A percentile compares a stretch with the other conserved stretches of the same genome.
Conservation (phyloP, 192 early-diverging fungal genomes). For the Rhizoclosmatium sp. region DNA sequence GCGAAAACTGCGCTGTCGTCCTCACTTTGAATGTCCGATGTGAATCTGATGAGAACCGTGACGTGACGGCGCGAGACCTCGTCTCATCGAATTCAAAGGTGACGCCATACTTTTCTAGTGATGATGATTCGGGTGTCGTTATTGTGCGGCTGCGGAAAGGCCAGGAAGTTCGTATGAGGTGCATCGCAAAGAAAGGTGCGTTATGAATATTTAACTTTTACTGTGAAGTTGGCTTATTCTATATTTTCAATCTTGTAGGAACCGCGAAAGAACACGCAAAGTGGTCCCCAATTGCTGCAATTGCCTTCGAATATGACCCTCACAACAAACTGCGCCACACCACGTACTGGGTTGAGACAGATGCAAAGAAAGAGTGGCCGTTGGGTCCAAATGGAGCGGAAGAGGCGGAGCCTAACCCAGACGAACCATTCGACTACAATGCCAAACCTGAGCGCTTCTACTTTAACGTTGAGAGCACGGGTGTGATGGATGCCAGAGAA, state of each 20-base stretch:
- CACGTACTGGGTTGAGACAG: conserved; percentile 90
- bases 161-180: conserved; percentile 88
- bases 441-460: conserved; percentile 65
- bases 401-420: conserved; percentile 43
- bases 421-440: conserved; percentile 61
- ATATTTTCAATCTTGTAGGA: conserved; percentile 45
- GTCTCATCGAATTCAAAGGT: conserved; percentile 55
- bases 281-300: conserved; percentile 90
- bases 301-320: conserved; percentile 97
- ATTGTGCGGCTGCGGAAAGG: conserved; percentile 91
- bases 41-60: conserved; percentile 75
- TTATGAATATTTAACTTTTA: too few relatives aligned
- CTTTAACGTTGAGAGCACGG: conserved; percentile 59
- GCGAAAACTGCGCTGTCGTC: conserved; percentile 89
- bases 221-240: too few relatives aligned
- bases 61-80: conserved; percentile 85
- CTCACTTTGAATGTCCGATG: conserved; percentile 87
- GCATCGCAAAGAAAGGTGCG: conserved; percentile 85
- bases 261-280: conserved; percentile 98
- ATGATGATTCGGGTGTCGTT: conserved; percentile 78
- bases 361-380: conserved; percentile 76
- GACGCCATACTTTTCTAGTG: conserved; percentile 42
- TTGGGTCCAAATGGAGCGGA: conserved; percentile 46
- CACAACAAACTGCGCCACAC: conserved; percentile 92
- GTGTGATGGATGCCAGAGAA: conserved; percentile 54